Evolutionary conservation across 2,329 filamentous ascomycete species (phyloP).

Genomic region (Emergomyces pasteurianus): DNA sequence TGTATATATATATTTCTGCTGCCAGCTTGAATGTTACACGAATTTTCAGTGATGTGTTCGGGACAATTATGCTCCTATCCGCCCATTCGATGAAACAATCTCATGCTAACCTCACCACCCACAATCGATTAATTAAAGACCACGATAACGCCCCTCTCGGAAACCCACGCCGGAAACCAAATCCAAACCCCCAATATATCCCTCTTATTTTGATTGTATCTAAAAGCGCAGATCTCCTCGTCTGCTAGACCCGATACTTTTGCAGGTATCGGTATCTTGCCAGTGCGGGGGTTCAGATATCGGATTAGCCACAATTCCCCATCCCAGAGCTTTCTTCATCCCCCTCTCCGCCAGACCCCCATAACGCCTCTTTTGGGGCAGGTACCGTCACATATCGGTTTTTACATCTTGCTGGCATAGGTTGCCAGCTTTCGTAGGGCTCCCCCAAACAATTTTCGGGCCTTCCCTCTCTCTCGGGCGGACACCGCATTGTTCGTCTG

Average conservation of each 20-base stretch:
- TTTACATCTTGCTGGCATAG: slow-evolving; percentile 57
- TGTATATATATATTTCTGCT: too few relatives aligned
- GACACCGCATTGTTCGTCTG: slow-evolving; percentile 92
- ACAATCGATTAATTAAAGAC: background rate
- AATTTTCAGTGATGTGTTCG: too few relatives aligned
- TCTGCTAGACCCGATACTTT: slow-evolving; percentile 79
- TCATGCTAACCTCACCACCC: background rate
- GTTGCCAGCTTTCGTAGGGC: slow-evolving; percentile 58
- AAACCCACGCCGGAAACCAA: slow-evolving; percentile 10
- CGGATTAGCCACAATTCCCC: slow-evolving; percentile 72
- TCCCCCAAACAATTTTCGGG: slow-evolving; percentile 39
- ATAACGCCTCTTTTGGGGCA: slow-evolving; percentile 60
- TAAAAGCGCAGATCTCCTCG: slow-evolving; percentile 49
- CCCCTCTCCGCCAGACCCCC: slow-evolving; percentile 77
- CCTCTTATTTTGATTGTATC: slow-evolving; percentile 11
- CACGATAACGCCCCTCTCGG: slow-evolving; percentile 12
- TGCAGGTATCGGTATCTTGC: slow-evolving; percentile 68
- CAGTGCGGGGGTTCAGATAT: slow-evolving; percentile 46
- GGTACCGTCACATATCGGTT: slow-evolving; percentile 24
- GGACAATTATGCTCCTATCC: too few relatives aligned
- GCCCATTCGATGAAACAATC: background rate
- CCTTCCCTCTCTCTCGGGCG: slow-evolving; percentile 89
- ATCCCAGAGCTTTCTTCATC: slow-evolving; percentile 68
- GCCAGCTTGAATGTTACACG: too few relatives aligned
- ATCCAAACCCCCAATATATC: slow-evolving; percentile 6